These are phyloP conservation scores for Ceratocystis cubensis DNA, from an alignment of 2,329 filamentous ascomycete species.

Conservation along the genomic window DNA sequence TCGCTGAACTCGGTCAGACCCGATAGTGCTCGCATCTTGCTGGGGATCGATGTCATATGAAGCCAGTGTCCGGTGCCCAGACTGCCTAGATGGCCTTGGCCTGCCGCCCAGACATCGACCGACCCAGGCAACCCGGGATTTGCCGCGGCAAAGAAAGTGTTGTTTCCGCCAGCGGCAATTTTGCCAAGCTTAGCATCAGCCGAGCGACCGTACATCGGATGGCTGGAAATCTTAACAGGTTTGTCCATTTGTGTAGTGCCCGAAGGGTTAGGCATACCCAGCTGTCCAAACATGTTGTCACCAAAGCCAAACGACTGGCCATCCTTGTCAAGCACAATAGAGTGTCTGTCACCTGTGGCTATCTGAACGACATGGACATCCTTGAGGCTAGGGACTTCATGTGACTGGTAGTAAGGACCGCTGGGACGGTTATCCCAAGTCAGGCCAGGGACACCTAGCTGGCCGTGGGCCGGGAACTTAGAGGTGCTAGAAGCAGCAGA, in stretches of 20 bases:
- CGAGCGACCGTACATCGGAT: conserved; percentile 16
- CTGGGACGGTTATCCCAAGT: conserved; percentile 65
- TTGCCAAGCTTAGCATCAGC: conserved; percentile 3
- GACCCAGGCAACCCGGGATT: conserved; percentile 38
- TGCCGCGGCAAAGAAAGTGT: conserved; percentile 68
- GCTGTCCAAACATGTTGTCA: conserved; percentile 81
- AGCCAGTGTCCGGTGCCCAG: conserved; percentile 83
- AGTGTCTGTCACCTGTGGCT: conserved; percentile 78
- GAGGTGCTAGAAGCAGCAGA: conserved; percentile 71
- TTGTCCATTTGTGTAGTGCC: conserved; percentile 26
- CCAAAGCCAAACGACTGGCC: conserved; percentile 79
- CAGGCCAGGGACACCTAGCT: conserved; percentile 75
- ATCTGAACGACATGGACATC: conserved; percentile 61
- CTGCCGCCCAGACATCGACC: conserved; percentile 75
- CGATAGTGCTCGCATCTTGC: conserved; percentile 71
- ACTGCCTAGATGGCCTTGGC: conserved; percentile 69
- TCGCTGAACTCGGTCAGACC: conserved; percentile 84
- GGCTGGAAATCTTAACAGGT: conserved; percentile 2
- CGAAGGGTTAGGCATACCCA: conserved; percentile 71
- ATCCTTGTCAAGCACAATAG: conserved; percentile 59
- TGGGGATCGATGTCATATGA: conserved; percentile 64
- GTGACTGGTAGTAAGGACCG: conserved; percentile 68
- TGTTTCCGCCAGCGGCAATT: conserved; percentile 74
- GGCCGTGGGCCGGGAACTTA: conserved; percentile 67
- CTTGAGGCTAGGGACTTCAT: conserved; percentile 63